These are phyloP conservation scores for Epichloe brachyelytri DNA, from an alignment of 2,329 filamentous ascomycete genomes.

Conservation along the genomic window DNA sequence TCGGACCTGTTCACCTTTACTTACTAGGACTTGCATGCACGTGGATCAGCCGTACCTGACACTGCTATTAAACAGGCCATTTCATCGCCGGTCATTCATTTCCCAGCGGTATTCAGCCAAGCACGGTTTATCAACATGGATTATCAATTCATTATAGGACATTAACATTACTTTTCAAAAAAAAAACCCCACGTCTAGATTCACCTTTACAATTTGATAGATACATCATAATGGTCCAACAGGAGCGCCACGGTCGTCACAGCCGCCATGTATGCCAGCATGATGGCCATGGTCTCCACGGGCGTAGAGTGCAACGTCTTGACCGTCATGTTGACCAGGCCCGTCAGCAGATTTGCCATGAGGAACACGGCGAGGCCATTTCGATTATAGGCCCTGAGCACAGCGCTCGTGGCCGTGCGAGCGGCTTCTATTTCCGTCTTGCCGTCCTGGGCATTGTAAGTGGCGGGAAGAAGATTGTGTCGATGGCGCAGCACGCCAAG, in stretches of 20 bases:
- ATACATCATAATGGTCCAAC: constrained; percentile 53
- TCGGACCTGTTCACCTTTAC: too few relatives aligned
- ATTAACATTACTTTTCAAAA: too few relatives aligned
- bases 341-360: constrained; percentile 78
- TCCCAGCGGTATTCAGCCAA: too few relatives aligned
- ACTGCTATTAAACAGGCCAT: too few relatives aligned
- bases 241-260: constrained; percentile 56
- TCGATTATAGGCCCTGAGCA: constrained; percentile 76
- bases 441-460: constrained; percentile 44
- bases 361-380: constrained; percentile 82
- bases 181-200: too few relatives aligned
- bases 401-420: constrained; percentile 58
- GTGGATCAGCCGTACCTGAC: too few relatives aligned
- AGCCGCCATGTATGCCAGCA: constrained; percentile 57
- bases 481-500: constrained; percentile 62
- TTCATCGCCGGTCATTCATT: too few relatives aligned
- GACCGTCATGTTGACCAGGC: constrained; percentile 75
- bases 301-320: constrained; percentile 64
- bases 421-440: constrained; percentile 51
- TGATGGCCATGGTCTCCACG: constrained; percentile 54
- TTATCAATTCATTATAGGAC: too few relatives aligned
- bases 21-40: too few relatives aligned
- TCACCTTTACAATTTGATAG: constrained; percentile 49
- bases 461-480: constrained; percentile 62
- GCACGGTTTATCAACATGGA: too few relatives aligned